phyloP scores from a whole-genome alignment of 192 early-diverging fungal genomes.

The Coemansia sp. region DNA sequence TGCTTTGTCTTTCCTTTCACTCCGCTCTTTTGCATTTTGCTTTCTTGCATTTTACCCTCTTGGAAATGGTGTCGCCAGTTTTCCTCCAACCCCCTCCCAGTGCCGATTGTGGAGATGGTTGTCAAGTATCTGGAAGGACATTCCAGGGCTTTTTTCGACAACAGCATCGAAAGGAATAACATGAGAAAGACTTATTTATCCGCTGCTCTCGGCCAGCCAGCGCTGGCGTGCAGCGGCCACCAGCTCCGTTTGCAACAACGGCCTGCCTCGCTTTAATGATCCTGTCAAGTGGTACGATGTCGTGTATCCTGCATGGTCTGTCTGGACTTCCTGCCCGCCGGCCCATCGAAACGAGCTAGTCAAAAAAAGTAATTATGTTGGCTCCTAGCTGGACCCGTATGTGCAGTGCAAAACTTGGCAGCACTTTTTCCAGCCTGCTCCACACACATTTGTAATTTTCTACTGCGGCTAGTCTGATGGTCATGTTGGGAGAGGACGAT shows the following conservation, averaged over 20 bases:
- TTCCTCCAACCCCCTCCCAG: slow-evolving; percentile 1
- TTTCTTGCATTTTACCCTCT: slow-evolving; percentile 1
- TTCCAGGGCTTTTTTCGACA: neutral
- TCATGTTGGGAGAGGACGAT: neutral
- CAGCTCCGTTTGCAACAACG: neutral
- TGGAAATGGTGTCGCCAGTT: neutral
- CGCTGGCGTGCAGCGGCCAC: neutral
- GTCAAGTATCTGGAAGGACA: neutral
- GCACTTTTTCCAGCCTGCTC: neutral
- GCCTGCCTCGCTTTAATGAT: neutral
- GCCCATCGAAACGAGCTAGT: neutral
- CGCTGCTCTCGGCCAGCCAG: slow-evolving; percentile 1
- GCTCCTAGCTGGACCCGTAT: neutral
- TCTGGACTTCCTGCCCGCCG: neutral
- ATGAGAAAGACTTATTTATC: neutral
- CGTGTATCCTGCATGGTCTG: neutral
- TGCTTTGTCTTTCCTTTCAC: neutral
- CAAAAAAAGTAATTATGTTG: neutral
- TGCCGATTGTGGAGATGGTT: slow-evolving; percentile 2
- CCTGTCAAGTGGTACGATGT: neutral
- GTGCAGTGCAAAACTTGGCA: neutral
- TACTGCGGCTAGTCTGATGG: neutral
- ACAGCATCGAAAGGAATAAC: neutral
- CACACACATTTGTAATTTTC: neutral
- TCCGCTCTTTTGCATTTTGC: neutral